A percentile compares a stretch with the other conserved stretches of the same genome.
Conservation (phyloP, 1,284 basidiomycete genomes). For the Athelia psychrophila region DNA sequence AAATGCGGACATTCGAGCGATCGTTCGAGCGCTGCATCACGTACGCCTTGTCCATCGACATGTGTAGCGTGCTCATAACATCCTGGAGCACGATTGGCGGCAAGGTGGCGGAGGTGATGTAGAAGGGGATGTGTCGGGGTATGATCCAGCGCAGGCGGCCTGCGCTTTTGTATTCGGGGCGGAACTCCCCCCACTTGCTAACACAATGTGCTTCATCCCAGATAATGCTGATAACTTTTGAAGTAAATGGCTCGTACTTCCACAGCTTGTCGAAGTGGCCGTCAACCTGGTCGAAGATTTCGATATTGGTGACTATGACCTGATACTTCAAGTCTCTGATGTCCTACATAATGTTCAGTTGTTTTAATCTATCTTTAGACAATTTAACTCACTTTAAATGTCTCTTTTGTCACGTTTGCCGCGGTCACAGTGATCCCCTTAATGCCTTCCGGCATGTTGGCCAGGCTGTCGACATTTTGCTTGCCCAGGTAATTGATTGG, state of each 20-base stretch:
- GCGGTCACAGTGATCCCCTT: conserved; percentile 7
- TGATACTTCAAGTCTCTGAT: conserved; percentile 3
- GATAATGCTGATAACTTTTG: not conserved
- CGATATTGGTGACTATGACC: conserved; percentile 6
- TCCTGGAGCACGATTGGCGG: conserved; percentile 2
- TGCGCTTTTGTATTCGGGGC: conserved; percentile 7
- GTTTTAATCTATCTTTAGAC: not conserved
- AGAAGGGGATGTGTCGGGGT: no score
- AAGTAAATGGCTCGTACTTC: not conserved
- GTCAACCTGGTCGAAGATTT: conserved; percentile 6
- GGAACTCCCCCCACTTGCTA: conserved; percentile 11
- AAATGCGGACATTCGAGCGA: conserved; percentile 25
- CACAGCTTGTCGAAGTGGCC: conserved; percentile 7
- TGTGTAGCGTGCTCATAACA: conserved; percentile 7
- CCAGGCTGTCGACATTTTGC: conserved; percentile 9
- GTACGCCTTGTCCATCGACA: not conserved
- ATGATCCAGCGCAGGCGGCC: conserved; percentile 6
- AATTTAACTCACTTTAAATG: conserved; percentile 7
- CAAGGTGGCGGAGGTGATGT: conserved; percentile 8
- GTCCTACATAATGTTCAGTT: not conserved
- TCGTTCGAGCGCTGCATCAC: conserved; percentile 18
- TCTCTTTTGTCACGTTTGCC: conserved; percentile 1
- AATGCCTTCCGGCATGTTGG: conserved; percentile 5
- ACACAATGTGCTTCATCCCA: no score
- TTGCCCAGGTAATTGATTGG: conserved; percentile 14